A percentile compares a stretch with the other conserved stretches of the same genome.
Evolutionary conservation across 1,139 yeast genomes (phyloP).

Genomic region (Yamadazyma siamensis): DNA sequence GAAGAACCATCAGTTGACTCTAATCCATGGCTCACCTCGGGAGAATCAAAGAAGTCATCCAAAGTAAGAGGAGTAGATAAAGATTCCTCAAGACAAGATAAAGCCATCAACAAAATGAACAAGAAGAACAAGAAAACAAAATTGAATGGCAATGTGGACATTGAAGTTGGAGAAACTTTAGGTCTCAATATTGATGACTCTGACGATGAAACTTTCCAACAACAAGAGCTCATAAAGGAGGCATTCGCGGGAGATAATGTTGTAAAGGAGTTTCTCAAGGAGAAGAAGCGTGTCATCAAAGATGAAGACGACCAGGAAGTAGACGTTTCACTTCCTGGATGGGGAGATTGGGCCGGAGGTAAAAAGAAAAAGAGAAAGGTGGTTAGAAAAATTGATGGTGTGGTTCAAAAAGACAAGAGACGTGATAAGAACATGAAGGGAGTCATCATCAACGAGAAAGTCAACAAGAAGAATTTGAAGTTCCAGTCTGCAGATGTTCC

Average conservation of each 20-base stretch:
- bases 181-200: slow-evolving; percentile 36
- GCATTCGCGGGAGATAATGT: slow-evolving; percentile 98
- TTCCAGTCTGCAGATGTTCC: slow-evolving; percentile 88
- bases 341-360: slow-evolving; percentile 87
- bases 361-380: slow-evolving; percentile 60
- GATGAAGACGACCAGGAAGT: slow-evolving; percentile 88
- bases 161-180: slow-evolving; percentile 48
- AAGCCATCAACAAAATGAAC: slow-evolving; percentile 51
- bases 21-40: slow-evolving; percentile 71
- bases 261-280: slow-evolving; percentile 73
- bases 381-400: slow-evolving; percentile 69
- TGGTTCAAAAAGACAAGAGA: slow-evolving; percentile 66
- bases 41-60: slow-evolving; percentile 44
- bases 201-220: slow-evolving; percentile 56
- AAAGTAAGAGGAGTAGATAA: slow-evolving; percentile 56
- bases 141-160: slow-evolving; percentile 30
- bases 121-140: slow-evolving; percentile 38
- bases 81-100: slow-evolving; percentile 53
- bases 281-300: slow-evolving; percentile 60
- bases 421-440: slow-evolving; percentile 71
- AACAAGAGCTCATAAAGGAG: slow-evolving; percentile 76
- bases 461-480: slow-evolving; percentile 78
- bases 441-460: slow-evolving; percentile 86
- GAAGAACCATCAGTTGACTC: slow-evolving; percentile 18
- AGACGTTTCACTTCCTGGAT: slow-evolving; percentile 87